phyloP scores from a whole-genome alignment of 805 yeast genomes.

The Wickerhamiella alocasiicola region DNA sequence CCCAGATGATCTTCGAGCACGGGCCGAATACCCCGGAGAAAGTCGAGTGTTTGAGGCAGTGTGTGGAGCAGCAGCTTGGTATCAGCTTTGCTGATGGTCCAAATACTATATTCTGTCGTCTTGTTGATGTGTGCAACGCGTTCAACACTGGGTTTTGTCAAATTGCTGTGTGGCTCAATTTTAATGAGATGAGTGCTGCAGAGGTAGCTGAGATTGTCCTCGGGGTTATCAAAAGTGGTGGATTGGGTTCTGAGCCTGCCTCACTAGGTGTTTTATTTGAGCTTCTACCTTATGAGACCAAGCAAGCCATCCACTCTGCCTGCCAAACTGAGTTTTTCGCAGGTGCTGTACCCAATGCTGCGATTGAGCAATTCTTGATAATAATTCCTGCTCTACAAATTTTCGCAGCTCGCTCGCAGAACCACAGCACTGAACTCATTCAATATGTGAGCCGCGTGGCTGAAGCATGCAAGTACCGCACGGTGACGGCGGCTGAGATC shows the following conservation, averaged over 20 bases:
- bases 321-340: slow-evolving; percentile 5
- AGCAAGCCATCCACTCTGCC: slow-evolving; percentile 4
- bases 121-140: slow-evolving; percentile 8
- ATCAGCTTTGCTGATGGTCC: not conserved
- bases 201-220: slow-evolving; percentile 1
- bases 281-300: not conserved
- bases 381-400: not conserved
- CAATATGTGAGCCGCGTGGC: slow-evolving; percentile 2
- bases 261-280: slow-evolving; percentile 3
- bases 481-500: not conserved
- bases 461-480: not conserved
- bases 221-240: not conserved
- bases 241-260: not conserved
- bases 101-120: not conserved
- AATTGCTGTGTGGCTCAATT: slow-evolving; percentile 2
- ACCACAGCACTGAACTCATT: slow-evolving; percentile 2
- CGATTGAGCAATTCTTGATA: slow-evolving; percentile 3
- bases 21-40: slow-evolving; percentile 1
- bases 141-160: slow-evolving; percentile 10
- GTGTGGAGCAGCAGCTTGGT: slow-evolving; percentile 5
- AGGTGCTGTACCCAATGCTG: slow-evolving; percentile 9
- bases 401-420: not conserved
- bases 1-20: slow-evolving; percentile 1
- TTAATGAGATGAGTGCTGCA: not conserved
- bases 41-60: not conserved